Conservation (phyloP, 768 basidiomycete genomes). For the Boletus rubroflammeus region DNA sequence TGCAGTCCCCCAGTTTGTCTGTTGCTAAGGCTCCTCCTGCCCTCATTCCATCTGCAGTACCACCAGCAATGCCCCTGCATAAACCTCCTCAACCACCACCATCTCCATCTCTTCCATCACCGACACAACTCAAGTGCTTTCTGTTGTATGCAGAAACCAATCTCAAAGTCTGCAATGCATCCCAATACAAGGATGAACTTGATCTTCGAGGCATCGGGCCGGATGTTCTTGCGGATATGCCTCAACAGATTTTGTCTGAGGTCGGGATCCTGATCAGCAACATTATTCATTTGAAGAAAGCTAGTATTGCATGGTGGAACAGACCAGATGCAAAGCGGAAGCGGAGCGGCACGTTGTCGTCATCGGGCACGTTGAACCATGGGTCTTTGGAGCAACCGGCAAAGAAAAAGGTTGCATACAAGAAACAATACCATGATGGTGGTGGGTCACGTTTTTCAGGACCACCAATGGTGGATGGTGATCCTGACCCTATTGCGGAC, state of each 20-base stretch:
- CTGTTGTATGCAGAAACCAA: slow-evolving; percentile 1
- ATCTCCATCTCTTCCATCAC: neutral
- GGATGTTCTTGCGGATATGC: neutral
- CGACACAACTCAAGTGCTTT: neutral
- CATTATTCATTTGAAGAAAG: slow-evolving; percentile 5
- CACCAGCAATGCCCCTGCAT: neutral
- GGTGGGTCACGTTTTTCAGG: neutral
- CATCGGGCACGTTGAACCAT: neutral
- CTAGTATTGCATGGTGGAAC: slow-evolving; percentile 1
- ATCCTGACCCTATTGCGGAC: neutral
- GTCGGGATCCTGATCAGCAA: neutral
- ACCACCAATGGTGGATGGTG: neutral
- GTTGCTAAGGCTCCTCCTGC: neutral
- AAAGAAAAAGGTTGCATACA: neutral
- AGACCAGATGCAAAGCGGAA: neutral
- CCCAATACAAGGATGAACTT: neutral
- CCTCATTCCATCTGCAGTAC: neutral
- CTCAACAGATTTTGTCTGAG: neutral
- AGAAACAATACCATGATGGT: neutral
- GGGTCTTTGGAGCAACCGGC: neutral
- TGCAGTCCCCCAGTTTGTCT: neutral
- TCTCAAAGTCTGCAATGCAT: neutral
- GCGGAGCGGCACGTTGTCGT: neutral
- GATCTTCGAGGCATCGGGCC: neutral
- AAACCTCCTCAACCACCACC: no score